Conservation (phyloP, 2,329 filamentous ascomycete genomes). For the Onygenales sp. region DNA sequence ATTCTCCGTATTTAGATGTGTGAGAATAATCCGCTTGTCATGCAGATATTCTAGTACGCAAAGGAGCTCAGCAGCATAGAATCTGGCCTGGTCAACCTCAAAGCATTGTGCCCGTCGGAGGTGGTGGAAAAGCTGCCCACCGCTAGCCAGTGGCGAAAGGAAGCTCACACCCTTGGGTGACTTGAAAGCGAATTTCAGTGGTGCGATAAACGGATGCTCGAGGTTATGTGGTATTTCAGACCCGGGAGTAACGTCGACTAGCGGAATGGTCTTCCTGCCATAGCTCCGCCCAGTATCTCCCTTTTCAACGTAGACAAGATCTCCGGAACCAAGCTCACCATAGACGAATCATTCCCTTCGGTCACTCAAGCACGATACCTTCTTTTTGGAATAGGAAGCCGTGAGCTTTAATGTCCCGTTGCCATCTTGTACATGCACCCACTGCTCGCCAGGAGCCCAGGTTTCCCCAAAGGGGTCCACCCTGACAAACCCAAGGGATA, state of each 20-base stretch:
- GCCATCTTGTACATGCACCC: slow-evolving; percentile 4
- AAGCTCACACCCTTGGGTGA: slow-evolving; percentile 6
- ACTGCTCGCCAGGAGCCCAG: neutral
- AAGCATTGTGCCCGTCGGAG: slow-evolving; percentile 9
- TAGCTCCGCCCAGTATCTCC: neutral
- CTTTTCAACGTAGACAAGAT: slow-evolving; percentile 3
- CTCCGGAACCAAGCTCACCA: slow-evolving; percentile 4
- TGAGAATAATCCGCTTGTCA: slow-evolving; percentile 9
- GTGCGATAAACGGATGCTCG: slow-evolving; percentile 12
- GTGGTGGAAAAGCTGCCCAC: slow-evolving; percentile 11
- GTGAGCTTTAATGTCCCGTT: neutral
- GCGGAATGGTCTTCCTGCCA: neutral
- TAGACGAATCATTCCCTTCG: slow-evolving; percentile 1
- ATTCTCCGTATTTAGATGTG: slow-evolving; percentile 9
- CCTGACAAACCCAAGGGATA: slow-evolving; percentile 4
- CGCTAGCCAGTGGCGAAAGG: slow-evolving; percentile 11
- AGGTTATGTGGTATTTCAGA: slow-evolving; percentile 4
- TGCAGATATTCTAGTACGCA: slow-evolving; percentile 13
- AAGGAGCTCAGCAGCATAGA: slow-evolving; percentile 12
- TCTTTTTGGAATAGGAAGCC: slow-evolving; percentile 2
- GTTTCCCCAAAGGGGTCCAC: slow-evolving; percentile 3
- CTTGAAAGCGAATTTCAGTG: slow-evolving; percentile 9
- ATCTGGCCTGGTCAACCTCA: slow-evolving; percentile 6
- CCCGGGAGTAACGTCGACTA: neutral
- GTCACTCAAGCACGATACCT: slow-evolving; percentile 3